Percentiles rank a stretch among this genome's conserved stretches.
Conservation (phyloP, 1,284 basidiomycete genomes). For the Trichosporon ovoides region DNA sequence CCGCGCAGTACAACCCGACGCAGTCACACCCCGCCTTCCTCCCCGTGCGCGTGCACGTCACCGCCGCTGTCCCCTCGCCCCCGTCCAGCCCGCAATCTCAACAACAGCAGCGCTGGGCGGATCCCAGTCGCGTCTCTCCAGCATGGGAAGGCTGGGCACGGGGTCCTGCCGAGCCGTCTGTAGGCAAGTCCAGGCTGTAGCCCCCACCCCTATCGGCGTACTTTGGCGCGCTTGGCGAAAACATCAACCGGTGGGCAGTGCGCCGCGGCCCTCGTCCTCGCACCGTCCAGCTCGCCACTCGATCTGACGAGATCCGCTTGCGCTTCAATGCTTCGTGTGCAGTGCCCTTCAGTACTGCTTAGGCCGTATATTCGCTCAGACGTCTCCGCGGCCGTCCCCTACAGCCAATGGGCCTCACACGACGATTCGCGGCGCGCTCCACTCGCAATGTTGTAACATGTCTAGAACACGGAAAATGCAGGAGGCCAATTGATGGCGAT, state of each 20-base stretch:
- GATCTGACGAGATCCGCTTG: too few species aligned
- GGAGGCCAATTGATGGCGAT: too few species aligned
- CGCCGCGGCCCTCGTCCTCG: too few species aligned
- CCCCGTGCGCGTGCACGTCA: conserved; percentile 17
- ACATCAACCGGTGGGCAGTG: neutral
- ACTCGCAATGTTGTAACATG: too few species aligned
- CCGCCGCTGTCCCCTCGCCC: conserved; percentile 1
- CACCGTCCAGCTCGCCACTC: too few species aligned
- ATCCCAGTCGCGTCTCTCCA: conserved; percentile 17
- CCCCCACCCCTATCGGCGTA: neutral
- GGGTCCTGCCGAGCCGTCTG: conserved; percentile 9
- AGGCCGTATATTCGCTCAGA: too few species aligned
- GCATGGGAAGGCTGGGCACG: conserved; percentile 22
- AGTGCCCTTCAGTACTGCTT: too few species aligned
- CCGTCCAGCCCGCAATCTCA: conserved; percentile 1
- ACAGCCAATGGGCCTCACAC: too few species aligned
- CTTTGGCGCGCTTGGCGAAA: neutral
- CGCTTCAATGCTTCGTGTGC: too few species aligned
- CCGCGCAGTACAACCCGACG: conserved; percentile 11
- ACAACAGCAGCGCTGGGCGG: conserved; percentile 6
- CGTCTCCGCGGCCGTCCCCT: too few species aligned
- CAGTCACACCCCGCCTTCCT: conserved; percentile 18
- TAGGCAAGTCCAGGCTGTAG: conserved; percentile 14
- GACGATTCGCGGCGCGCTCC: too few species aligned
- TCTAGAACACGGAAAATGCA: too few species aligned